Evolutionary conservation across 2,329 filamentous ascomycete species (phyloP).

Genomic region (Apiospora hydei): DNA sequence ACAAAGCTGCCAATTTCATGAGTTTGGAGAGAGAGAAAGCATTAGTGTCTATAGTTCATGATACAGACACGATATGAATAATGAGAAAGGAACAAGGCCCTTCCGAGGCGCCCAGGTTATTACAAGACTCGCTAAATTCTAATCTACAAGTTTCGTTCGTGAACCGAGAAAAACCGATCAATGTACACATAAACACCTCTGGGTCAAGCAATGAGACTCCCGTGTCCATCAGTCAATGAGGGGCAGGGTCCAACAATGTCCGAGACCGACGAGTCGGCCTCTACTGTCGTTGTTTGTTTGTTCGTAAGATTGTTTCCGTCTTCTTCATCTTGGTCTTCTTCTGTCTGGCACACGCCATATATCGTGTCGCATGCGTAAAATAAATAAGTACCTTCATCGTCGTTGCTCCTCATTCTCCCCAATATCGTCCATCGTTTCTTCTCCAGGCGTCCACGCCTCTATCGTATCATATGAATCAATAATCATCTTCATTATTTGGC

Average conservation of each 20-base stretch:
- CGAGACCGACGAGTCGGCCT: background rate
- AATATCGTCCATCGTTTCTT: background rate
- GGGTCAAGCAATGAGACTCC: background rate
- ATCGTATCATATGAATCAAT: slow-evolving; percentile 14
- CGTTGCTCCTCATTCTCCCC: background rate
- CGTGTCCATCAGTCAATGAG: slow-evolving; percentile 20
- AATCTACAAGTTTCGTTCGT: slow-evolving; percentile 14
- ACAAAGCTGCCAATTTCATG: background rate
- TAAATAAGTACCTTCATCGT: background rate
- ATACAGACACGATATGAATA: background rate
- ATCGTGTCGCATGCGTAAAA: slow-evolving; percentile 8
- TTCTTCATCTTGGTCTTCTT: background rate
- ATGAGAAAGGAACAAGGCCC: background rate
- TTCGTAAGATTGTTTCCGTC: slow-evolving; percentile 13
- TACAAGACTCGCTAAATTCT: slow-evolving; percentile 21
- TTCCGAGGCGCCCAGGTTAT: background rate
- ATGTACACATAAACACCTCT: slow-evolving; percentile 1
- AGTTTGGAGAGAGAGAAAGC: background rate
- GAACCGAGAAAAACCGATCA: slow-evolving; percentile 4
- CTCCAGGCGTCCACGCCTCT: background rate
- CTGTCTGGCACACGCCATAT: slow-evolving; percentile 7
- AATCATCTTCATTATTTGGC: slow-evolving; percentile 59
- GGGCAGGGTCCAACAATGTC: background rate
- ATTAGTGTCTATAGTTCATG: background rate
- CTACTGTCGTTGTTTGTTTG: background rate